Evolutionary conservation across 2,329 filamentous ascomycete species (phyloP).

Genomic region (Penicillium sp.): DNA sequence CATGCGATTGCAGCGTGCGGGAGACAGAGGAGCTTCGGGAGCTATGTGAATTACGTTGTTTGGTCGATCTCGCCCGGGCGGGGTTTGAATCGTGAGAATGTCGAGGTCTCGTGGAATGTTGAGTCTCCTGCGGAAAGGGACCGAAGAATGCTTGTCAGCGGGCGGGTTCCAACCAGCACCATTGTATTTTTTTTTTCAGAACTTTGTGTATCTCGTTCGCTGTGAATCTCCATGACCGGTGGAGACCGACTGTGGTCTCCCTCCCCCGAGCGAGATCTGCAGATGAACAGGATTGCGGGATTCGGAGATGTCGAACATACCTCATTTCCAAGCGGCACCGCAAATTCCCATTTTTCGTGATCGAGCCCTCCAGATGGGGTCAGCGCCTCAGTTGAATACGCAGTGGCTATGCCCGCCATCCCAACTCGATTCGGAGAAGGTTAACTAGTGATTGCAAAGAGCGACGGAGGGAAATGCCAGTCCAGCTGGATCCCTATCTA

Average conservation of each 20-base stretch:
- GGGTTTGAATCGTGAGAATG: constrained; percentile 35
- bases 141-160: constrained; percentile 12
- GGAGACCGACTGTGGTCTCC: no score
- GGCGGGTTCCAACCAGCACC: no score
- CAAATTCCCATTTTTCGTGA: constrained; percentile 34
- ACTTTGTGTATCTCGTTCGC: not conserved
- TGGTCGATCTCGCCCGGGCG: constrained; percentile 22
- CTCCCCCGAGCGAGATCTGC: no score
- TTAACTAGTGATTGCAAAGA: not conserved
- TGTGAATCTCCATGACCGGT: not conserved
- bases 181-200: not conserved
- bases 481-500: constrained; percentile 29
- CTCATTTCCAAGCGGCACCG: constrained; percentile 31
- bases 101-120: constrained; percentile 28
- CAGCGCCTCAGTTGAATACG: constrained; percentile 37
- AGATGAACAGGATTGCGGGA: not conserved
- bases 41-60: constrained; percentile 30
- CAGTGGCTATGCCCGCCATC: constrained; percentile 40
- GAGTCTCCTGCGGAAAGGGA: constrained; percentile 16
- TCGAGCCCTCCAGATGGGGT: constrained; percentile 31
- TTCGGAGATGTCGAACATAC: constrained; percentile 22
- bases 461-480: constrained; percentile 23
- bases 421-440: constrained; percentile 11
- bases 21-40: constrained; percentile 38
- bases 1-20: constrained; percentile 24